These are phyloP conservation scores for Trichoderma atrobrunneum DNA, from an alignment of 2,329 filamentous ascomycete genomes.

Conservation along the genomic window DNA sequence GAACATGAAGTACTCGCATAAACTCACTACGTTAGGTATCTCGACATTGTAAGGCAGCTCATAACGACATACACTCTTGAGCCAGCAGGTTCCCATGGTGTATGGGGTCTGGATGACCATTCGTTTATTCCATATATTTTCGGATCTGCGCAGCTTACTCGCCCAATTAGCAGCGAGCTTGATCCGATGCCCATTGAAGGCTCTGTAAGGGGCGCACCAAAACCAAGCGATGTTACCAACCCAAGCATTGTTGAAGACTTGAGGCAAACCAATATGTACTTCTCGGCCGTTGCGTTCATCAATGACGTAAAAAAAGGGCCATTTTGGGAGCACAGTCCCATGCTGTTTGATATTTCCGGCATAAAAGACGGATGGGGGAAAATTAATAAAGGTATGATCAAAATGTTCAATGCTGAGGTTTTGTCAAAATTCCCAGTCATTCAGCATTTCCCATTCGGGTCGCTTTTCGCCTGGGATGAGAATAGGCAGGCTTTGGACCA, in stretches of 20 bases:
- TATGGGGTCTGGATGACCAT: slow-evolving; percentile 98
- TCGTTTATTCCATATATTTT: slow-evolving; percentile 93
- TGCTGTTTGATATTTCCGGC: slow-evolving; percentile 90
- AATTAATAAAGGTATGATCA: slow-evolving; percentile 99
- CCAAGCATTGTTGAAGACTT: slow-evolving; percentile 61
- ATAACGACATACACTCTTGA: slow-evolving; percentile 92
- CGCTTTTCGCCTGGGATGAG: slow-evolving; percentile 72
- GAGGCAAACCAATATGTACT: slow-evolving; percentile 77
- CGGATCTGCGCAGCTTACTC: slow-evolving; percentile 84
- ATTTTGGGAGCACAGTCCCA: slow-evolving; percentile 96
- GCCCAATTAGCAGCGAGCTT: slow-evolving; percentile 60
- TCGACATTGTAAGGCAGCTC: slow-evolving; percentile 74
- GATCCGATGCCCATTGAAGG: slow-evolving; percentile 72
- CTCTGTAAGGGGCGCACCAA: slow-evolving; percentile 68
- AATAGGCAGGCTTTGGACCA: slow-evolving; percentile 56
- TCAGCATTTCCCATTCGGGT: slow-evolving; percentile 89
- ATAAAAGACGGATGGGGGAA: slow-evolving; percentile 95
- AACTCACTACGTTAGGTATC: slow-evolving; percentile 55
- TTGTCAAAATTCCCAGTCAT: slow-evolving; percentile 96
- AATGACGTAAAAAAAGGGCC: slow-evolving; percentile 94
- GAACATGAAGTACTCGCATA: neutral
- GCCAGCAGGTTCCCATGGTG: slow-evolving; percentile 91
- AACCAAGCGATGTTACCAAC: slow-evolving; percentile 67
- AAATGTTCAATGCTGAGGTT: slow-evolving; percentile 98
- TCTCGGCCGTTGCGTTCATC: slow-evolving; percentile 93